These are phyloP conservation scores for Syzygium malaccense DNA, from an alignment of 441 rosid species.

Conservation along the genomic window DNA sequence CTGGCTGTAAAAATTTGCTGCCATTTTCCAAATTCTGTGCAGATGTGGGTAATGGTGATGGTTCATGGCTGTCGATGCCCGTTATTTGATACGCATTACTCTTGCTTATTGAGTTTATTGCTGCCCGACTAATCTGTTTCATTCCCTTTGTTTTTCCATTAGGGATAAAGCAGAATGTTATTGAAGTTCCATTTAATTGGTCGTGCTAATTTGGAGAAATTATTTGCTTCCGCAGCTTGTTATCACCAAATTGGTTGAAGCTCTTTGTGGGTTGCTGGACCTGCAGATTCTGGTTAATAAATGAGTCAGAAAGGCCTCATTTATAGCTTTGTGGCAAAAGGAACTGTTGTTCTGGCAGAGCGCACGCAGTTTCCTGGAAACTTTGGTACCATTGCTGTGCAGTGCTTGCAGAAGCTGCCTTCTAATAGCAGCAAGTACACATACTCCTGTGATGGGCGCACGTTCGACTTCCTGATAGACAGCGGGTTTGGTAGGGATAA, in stretches of 20 bases:
- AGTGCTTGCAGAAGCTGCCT: conserved; percentile 92
- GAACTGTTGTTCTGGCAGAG: conserved; percentile 87
- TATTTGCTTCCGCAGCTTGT: not conserved
- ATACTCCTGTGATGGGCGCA: conserved; percentile 87
- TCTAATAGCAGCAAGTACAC: conserved; percentile 90
- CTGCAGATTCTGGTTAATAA: conserved; percentile 11
- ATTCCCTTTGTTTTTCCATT: not conserved
- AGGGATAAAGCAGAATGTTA: not conserved
- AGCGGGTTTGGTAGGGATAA: too few species aligned
- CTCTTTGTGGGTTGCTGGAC: conserved; percentile 8
- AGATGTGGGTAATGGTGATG: conserved; percentile 99
- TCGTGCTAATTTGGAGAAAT: not conserved
- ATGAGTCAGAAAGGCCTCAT: conserved; percentile 92
- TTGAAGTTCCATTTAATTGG: not conserved
- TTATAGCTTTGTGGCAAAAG: conserved; percentile 93
- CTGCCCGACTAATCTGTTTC: not conserved
- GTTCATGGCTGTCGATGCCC: conserved; percentile 56
- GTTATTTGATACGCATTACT: not conserved
- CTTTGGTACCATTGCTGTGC: conserved; percentile 96
- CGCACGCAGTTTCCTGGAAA: conserved; percentile 92
- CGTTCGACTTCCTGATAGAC: too few species aligned
- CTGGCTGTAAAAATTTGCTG: not conserved
- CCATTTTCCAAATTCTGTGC: not conserved
- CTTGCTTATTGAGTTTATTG: not conserved
- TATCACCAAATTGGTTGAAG: not conserved